Percentiles rank a stretch among this genome's conserved stretches.
These are phyloP conservation scores for Cyberlindnera lachancei DNA, from an alignment of 805 yeast species.

Conservation along the genomic window DNA sequence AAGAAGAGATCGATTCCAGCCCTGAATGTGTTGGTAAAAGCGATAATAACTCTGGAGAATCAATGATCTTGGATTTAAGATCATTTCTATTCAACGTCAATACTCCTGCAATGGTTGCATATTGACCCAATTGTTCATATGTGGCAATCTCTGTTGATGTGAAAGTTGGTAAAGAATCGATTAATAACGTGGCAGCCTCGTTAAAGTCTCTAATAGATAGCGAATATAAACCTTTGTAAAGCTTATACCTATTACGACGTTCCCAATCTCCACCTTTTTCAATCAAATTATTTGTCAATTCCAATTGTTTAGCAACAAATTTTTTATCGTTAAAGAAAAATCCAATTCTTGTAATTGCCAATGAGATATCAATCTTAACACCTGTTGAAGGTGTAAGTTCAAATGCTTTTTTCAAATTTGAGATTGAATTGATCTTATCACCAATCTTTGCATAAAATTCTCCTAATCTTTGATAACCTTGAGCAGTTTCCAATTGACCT, in stretches of 20 bases:
- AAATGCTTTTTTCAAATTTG: conserved; percentile 62
- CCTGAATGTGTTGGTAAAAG: conserved; percentile 63
- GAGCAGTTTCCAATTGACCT: conserved; percentile 77
- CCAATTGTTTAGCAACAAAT: conserved; percentile 64
- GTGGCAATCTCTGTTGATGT: conserved; percentile 86
- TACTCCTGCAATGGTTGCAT: conserved; percentile 84
- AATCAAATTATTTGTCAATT: conserved; percentile 63
- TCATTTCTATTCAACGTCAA: conserved; percentile 77
- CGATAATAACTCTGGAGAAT: conserved; percentile 88
- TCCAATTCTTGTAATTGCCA: conserved; percentile 83
- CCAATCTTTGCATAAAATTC: conserved; percentile 84
- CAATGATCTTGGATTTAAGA: conserved; percentile 76
- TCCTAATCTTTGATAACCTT: conserved; percentile 72
- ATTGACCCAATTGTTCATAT: conserved; percentile 84
- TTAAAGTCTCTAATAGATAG: conserved; percentile 80
- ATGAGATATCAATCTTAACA: conserved; percentile 75
- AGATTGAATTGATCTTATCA: conserved; percentile 63
- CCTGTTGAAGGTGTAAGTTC: conserved; percentile 83
- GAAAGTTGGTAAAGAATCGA: conserved; percentile 90
- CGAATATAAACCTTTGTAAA: conserved; percentile 78
- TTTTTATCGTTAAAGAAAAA: conserved; percentile 76
- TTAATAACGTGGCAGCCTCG: conserved; percentile 78
- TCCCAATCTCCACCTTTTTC: conserved; percentile 99
- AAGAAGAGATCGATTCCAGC: conserved; percentile 71
- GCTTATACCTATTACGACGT: conserved; percentile 89